phyloP scores from a whole-genome alignment of 257 asterid genomes.

The Plantago major region DNA sequence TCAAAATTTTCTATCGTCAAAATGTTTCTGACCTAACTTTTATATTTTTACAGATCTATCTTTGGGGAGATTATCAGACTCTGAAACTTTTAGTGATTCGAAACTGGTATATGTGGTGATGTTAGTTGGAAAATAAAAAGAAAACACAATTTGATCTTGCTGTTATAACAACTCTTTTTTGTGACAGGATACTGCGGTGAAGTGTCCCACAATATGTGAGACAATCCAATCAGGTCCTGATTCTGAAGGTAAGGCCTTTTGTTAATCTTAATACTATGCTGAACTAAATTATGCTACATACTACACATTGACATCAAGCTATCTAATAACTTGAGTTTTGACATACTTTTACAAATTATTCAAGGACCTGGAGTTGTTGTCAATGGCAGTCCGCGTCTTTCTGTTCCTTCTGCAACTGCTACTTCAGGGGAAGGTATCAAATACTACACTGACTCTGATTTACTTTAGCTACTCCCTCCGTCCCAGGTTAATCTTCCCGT shows the following conservation, averaged over 20 bases:
- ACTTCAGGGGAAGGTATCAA: conserved; percentile 42
- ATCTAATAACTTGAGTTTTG: conserved; percentile 25
- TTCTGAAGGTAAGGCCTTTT: conserved; percentile 46
- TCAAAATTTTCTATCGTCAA: conserved; percentile 3
- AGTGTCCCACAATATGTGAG: conserved; percentile 23
- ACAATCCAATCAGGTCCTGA: conserved; percentile 26
- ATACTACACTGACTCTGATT: neutral
- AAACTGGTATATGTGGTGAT: conserved; percentile 29
- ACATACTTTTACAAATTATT: conserved; percentile 24
- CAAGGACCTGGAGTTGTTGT: conserved; percentile 38
- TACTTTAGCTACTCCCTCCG: neutral
- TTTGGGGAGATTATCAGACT: conserved; percentile 34
- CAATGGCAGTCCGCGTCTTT: conserved; percentile 26
- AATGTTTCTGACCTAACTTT: neutral
- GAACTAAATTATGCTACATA: neutral
- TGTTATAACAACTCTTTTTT: conserved; percentile 7
- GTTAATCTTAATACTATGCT: conserved; percentile 8
- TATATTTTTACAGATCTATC: conserved; percentile 30
- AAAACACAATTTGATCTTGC: conserved; percentile 11
- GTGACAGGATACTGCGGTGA: conserved; percentile 35
- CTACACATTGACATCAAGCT: neutral
- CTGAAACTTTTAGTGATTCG: conserved; percentile 24
- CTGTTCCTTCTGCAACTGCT: conserved; percentile 30
- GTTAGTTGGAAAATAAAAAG: conserved; percentile 15
- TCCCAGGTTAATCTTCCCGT: too few relatives aligned